Evolutionary conservation across 2,329 filamentous ascomycete genomes (phyloP), one percentile per base, ranked within the genome.

Genomic region (Apiospora phragmitis): DNA sequence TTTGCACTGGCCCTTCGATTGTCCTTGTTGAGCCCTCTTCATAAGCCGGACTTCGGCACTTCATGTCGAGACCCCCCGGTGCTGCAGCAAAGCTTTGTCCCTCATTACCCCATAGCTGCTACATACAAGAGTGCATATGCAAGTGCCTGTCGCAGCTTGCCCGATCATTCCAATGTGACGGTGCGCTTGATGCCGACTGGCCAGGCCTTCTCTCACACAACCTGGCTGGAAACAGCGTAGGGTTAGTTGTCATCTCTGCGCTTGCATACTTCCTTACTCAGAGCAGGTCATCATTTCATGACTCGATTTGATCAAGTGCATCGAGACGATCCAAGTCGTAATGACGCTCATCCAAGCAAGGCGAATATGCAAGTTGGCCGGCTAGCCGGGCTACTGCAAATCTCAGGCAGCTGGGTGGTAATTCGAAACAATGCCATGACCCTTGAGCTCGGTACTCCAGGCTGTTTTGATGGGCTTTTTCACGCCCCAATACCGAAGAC

Each of bases 41-140:
- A 12, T 24, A 24, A 35, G 21, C 32, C 55, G 18, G 29, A n/a
- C 32, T 38, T 38, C 18, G 32, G 18, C 9, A 62, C 32, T 62
- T 62, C 55, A 12, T n/a, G 38, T 35, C 18, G 21, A 29, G 18
- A 21, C 32, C 29, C 29, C 29, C 29, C 32, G 21, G 32, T 62
- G 55, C 55, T 38, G 29, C 55, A 14, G 55, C 55, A 62, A 24
- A 62, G 55, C 55, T n/a, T 18, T 24, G 32, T 62, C 32, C 32
- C 32, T 21, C 29, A n/a, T 62, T 62, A 38, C 32, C 18, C 55
- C 55, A 62, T 62, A 62, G 32, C 55, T 62, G 55, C 55, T 21
- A n/a, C 43, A 47, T 21, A n/a, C 43, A 47, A 35, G 55, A 62
- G 55, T 62, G 32, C 55, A 62, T 62, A 62, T 62, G 55, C 55